phyloP scores from a whole-genome alignment of 1,284 basidiomycete species.

The Phellopilus nigrolimitatus region DNA sequence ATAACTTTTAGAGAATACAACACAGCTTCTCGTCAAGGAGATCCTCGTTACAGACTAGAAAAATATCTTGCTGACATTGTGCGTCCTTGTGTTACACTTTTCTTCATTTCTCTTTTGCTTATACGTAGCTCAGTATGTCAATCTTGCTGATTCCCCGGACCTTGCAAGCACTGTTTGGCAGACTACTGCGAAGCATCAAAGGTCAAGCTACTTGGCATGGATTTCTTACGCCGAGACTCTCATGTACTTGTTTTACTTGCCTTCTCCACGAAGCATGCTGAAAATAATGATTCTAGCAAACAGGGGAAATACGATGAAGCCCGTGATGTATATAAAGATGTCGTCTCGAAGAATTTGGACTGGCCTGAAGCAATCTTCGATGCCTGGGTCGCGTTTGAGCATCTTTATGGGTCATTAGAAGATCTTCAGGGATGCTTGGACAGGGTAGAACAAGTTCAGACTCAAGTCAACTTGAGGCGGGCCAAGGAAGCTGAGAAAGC shows the following conservation, averaged over 20 bases:
- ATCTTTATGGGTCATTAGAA: conserved; percentile 69
- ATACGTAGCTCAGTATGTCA: conserved; percentile 38
- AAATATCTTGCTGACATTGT: conserved; percentile 76
- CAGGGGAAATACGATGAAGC: conserved; percentile 54
- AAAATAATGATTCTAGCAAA: conserved; percentile 43
- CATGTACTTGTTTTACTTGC: conserved; percentile 41
- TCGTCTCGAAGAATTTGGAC: conserved; percentile 70
- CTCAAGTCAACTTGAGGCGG: conserved; percentile 57
- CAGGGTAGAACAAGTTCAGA: conserved; percentile 62
- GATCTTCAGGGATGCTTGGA: conserved; percentile 67
- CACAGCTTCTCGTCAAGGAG: conserved; percentile 42
- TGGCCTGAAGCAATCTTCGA: conserved; percentile 93
- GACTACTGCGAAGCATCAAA: conserved; percentile 57
- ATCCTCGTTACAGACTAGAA: conserved; percentile 68
- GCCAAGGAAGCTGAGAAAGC: conserved; percentile 66
- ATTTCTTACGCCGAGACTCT: conserved; percentile 61
- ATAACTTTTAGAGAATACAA: conserved; percentile 1
- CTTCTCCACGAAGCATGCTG: neutral
- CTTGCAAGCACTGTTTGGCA: conserved; percentile 59
- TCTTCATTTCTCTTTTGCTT: conserved; percentile 5
- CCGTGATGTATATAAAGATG: conserved; percentile 59
- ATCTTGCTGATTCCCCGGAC: conserved; percentile 44
- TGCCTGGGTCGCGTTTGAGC: conserved; percentile 83
- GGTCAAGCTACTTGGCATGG: conserved; percentile 69
- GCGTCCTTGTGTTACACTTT: conserved; percentile 29